Evolutionary conservation across 768 basidiomycete genomes (phyloP), one percentile per base, ranked within the genome.

Genomic region (Pleurotus sapidus): DNA sequence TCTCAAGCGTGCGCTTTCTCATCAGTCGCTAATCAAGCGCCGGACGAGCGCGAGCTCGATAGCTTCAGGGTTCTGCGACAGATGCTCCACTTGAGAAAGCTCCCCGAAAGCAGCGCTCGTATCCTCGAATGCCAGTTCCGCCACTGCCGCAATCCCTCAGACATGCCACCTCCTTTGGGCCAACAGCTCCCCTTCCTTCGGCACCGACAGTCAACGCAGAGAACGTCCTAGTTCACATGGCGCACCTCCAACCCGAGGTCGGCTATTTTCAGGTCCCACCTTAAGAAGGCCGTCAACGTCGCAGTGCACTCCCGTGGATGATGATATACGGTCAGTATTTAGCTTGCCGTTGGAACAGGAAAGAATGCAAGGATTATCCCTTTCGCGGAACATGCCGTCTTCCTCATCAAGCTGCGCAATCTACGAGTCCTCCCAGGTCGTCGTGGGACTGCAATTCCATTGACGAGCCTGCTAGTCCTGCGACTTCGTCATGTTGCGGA

Each of bases 191-290:
- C 25, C 38, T 42, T 39, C 42, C 51, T 25, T 18, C 24, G 12
- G 23, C 37, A 40, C 51, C 51, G 37, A 54, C 39, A 40, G n/a
- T 25, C 57, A 66, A 57, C 57, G 54, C 25, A 73, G 67, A 56
- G 67, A 70, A 59, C 67, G 65, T n/a, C 71, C 37, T n/a, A 54
- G 69, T 49, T 55, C 65, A 5, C 65, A 67, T 40, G 69, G 68
- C 54, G 61, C 66, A 12, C 54, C 58, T 23, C 57, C 66, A 15
- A 63, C 68, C 15, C 69, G 84, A 54, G 84, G 79, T 63, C 80
- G 88, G n/a, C 68, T 89, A 11, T 88, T 88, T 63, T 88, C 88
- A 15, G 76, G 78, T 38, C 79, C 83, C 5, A 83, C 78, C 62
- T 60, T 70, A 45, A 74, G 80, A 57, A 74, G 82, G 58, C 81